Evolutionary conservation across 2,329 filamentous ascomycete genomes (phyloP).

Genomic region (Rugonectria rugulosa): DNA sequence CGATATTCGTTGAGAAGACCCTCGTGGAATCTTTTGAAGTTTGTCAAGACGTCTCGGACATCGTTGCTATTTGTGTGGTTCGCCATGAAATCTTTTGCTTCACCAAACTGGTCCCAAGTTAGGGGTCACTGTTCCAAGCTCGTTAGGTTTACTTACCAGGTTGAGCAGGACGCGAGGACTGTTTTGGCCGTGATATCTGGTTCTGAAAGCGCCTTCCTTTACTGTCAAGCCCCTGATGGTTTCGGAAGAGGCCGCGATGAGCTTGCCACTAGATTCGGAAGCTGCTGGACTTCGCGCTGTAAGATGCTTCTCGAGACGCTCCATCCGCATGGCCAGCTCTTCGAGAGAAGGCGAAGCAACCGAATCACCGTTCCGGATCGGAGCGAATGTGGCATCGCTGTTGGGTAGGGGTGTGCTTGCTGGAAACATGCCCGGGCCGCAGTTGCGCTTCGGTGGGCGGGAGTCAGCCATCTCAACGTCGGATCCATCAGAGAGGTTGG

Average conservation of each 20-base stretch:
- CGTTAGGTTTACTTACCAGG: conserved; percentile 49
- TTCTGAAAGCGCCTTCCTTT: conserved; percentile 55
- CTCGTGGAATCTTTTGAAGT: conserved; percentile 57
- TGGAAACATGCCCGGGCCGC: conserved; percentile 37
- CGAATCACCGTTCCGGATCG: conserved; percentile 44
- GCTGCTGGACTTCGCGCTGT: conserved; percentile 50
- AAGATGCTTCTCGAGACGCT: conserved; percentile 61
- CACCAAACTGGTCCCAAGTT: conserved; percentile 54
- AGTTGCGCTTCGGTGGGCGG: conserved; percentile 51
- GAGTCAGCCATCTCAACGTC: conserved; percentile 48
- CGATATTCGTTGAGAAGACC: conserved; percentile 56
- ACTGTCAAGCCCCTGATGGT: conserved; percentile 60
- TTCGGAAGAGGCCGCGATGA: conserved; percentile 48
- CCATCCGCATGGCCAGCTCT: conserved; percentile 58
- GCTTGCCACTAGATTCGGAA: conserved; percentile 46
- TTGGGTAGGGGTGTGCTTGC: conserved; percentile 30
- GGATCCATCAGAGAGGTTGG: conserved; percentile 58
- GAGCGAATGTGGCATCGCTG: conserved; percentile 35
- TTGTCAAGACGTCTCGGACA: conserved; percentile 52
- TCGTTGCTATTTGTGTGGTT: conserved; percentile 50
- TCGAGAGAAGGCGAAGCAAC: conserved; percentile 50
- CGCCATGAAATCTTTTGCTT: conserved; percentile 60
- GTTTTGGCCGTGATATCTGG: conserved; percentile 61
- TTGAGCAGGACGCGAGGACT: conserved; percentile 62
- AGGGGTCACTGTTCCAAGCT: background rate